phyloP scores from a whole-genome alignment of 306 rosid species.

The Ziziphus jujuba region DNA sequence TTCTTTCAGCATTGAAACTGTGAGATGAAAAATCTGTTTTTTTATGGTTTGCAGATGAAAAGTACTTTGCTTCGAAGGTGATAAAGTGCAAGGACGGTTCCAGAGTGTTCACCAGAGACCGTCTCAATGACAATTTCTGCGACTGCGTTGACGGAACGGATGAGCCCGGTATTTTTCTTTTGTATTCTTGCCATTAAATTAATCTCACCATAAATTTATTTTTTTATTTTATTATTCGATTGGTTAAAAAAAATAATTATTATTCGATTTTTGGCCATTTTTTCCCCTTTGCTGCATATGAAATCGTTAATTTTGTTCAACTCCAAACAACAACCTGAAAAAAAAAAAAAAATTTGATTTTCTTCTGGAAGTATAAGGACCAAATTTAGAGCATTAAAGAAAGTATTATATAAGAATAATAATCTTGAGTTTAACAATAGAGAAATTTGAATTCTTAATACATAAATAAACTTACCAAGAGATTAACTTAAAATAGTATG shows the following conservation, averaged over 20 bases:
- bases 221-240: not conserved
- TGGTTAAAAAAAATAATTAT: not conserved
- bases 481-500: too few relatives aligned
- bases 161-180: slow-evolving; percentile 63
- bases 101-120: slow-evolving; percentile 65
- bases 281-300: too few relatives aligned
- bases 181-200: not conserved
- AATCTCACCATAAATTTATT: not conserved
- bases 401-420: too few relatives aligned
- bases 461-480: too few relatives aligned
- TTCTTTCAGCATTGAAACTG: slow-evolving; percentile 7
- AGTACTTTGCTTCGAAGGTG: slow-evolving; percentile 50
- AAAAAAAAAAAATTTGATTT: too few relatives aligned
- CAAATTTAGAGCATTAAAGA: too few relatives aligned
- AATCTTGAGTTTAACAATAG: too few relatives aligned
- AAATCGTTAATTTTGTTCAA: too few relatives aligned
- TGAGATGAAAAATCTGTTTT: slow-evolving; percentile 17
- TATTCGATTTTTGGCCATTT: too few relatives aligned
- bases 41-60: slow-evolving; percentile 62
- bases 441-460: too few relatives aligned
- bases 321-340: too few relatives aligned
- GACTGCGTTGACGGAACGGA: slow-evolving; percentile 91
- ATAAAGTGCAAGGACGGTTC: slow-evolving; percentile 77
- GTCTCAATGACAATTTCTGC: slow-evolving; percentile 79
- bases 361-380: too few relatives aligned